A percentile compares a stretch with the other conserved stretches of the same genome.
Evolutionary conservation across 306 rosid genomes (phyloP).

Genomic region (Acacia confusa): DNA sequence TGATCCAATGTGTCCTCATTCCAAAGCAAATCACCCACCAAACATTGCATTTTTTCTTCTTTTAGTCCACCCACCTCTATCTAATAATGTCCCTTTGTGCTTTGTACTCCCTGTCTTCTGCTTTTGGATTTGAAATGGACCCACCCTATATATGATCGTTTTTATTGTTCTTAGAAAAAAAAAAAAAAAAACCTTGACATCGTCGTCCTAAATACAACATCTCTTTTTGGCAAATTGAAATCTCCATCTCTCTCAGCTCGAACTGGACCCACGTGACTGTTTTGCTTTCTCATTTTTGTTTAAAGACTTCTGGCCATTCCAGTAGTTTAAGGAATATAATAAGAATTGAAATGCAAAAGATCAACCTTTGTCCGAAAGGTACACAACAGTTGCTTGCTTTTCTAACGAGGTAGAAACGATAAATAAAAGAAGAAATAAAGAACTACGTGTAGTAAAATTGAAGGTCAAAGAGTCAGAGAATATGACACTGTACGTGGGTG

Average conservation of each 20-base stretch:
- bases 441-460: neutral
- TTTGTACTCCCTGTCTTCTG: neutral
- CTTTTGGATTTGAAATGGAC: no score
- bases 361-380: neutral
- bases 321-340: neutral
- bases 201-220: neutral
- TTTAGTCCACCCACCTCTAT: conserved; percentile 1
- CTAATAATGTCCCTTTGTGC: neutral
- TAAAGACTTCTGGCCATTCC: neutral
- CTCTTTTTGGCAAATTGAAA: neutral
- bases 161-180: no score
- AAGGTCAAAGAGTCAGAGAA: neutral
- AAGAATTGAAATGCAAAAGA: neutral
- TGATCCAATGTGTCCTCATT: conserved; percentile 19
- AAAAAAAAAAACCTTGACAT: neutral
- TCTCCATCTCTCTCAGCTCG: neutral
- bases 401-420: neutral
- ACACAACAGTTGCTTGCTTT: neutral
- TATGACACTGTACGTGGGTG: neutral
- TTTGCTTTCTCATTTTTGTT: neutral
- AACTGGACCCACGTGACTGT: neutral
- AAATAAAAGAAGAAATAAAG: neutral
- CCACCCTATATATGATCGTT: no score
- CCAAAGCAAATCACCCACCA: conserved; percentile 31
- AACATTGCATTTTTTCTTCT: conserved; percentile 9